These are phyloP conservation scores for Plantago lanceolata DNA, from an alignment of 305 asterid genomes.

Conservation along the genomic window DNA sequence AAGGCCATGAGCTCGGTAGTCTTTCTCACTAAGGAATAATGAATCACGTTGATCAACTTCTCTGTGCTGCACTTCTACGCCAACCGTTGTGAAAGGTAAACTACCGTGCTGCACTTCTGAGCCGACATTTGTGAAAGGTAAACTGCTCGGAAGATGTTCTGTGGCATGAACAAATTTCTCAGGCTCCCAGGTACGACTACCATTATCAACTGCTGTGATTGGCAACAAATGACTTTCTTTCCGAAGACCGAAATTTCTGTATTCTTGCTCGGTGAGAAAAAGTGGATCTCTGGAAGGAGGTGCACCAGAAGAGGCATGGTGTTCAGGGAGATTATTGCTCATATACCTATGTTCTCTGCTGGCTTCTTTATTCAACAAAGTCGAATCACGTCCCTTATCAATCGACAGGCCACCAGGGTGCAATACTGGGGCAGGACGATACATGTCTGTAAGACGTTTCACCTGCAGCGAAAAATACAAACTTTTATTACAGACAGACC, in stretches of 20 bases:
- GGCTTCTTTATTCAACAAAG: slow-evolving; percentile 28
- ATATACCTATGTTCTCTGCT: slow-evolving; percentile 26
- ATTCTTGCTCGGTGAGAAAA: slow-evolving; percentile 63
- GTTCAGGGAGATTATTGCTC: slow-evolving; percentile 22
- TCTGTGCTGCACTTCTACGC: slow-evolving; percentile 29
- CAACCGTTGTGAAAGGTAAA: slow-evolving; percentile 24
- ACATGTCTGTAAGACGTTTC: slow-evolving; percentile 37
- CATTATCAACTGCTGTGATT: slow-evolving; percentile 22
- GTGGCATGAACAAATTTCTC: slow-evolving; percentile 33
- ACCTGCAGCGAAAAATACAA: slow-evolving; percentile 33
- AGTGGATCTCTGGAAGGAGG: slow-evolving; percentile 30
- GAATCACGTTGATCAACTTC: slow-evolving; percentile 32
- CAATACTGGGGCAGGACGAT: slow-evolving; percentile 47
- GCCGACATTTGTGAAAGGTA: slow-evolving; percentile 22
- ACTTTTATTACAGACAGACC: not conserved
- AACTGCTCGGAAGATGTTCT: slow-evolving; percentile 36
- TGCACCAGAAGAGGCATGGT: slow-evolving; percentile 23
- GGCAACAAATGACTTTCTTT: slow-evolving; percentile 38
- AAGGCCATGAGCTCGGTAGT: slow-evolving; percentile 55
- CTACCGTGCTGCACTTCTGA: slow-evolving; percentile 28
- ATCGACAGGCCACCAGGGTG: slow-evolving; percentile 30
- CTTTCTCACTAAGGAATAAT: slow-evolving; percentile 44
- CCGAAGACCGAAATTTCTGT: slow-evolving; percentile 65
- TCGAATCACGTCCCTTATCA: slow-evolving; percentile 29
- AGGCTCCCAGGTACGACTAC: slow-evolving; percentile 27